Evolutionary conservation across 139 green algal genomes (phyloP).

Genomic region (Chlorella sp.): DNA sequence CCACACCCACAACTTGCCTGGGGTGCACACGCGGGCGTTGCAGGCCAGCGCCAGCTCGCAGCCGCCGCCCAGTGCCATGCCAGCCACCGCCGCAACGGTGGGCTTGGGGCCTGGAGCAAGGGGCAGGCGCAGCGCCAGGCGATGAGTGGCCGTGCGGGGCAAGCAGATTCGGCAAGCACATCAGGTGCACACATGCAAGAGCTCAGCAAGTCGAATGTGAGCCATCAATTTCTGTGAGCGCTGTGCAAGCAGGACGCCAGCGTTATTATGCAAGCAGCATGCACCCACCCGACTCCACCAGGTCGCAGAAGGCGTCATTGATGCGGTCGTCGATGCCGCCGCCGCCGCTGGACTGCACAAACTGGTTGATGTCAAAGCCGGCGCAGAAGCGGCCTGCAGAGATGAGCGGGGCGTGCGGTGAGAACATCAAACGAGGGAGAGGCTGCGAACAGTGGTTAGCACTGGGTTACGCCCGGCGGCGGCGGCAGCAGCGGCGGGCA

Average conservation of each 20-base stretch:
- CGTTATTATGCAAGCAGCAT: no score
- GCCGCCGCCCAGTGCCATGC: conserved; percentile 92
- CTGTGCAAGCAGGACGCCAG: no score
- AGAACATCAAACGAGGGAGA: background rate
- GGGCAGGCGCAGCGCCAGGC: no score
- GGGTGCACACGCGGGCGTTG: conserved; percentile 75
- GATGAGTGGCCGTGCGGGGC: no score
- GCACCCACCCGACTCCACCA: conserved; percentile 74
- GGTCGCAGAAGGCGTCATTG: conserved; percentile 71
- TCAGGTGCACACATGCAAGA: no score
- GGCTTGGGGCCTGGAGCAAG: conserved; percentile 80
- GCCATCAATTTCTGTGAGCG: no score
- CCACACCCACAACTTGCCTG: background rate
- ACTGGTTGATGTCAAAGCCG: conserved; percentile 93
- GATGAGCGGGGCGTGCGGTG: no score
- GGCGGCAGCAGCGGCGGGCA: background rate
- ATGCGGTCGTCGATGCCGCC: conserved; percentile 74
- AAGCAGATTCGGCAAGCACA: no score
- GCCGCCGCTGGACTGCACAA: conserved; percentile 56
- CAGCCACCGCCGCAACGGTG: conserved; percentile 87
- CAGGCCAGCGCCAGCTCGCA: conserved; percentile 94
- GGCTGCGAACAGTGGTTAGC: background rate
- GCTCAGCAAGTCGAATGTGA: no score
- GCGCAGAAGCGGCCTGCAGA: conserved; percentile 81
- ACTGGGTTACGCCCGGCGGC: background rate